These are phyloP conservation scores for Cutaneotrichosporon sp. DNA, from an alignment of 1,284 basidiomycete species.

Conservation along the genomic window DNA sequence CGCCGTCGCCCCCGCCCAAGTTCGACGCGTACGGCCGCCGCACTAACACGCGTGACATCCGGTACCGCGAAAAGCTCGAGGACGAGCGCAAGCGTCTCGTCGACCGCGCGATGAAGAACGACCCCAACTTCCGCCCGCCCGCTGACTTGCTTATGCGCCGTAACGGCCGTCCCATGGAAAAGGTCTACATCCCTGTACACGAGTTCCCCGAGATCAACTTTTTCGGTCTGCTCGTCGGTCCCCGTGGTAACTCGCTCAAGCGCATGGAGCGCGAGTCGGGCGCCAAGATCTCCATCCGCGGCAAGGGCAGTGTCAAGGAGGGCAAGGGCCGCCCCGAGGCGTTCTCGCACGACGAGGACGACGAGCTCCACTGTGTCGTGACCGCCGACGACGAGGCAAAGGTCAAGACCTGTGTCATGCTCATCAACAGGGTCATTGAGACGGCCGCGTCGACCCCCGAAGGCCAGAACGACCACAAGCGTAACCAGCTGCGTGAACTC, in stretches of 20 bases:
- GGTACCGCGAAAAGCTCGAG: slow-evolving; percentile 96
- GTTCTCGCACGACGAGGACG: slow-evolving; percentile 92
- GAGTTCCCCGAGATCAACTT: slow-evolving; percentile 99
- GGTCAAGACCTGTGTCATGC: slow-evolving; percentile 79
- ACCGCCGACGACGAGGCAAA: slow-evolving; percentile 89
- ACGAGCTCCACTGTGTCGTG: slow-evolving; percentile 97
- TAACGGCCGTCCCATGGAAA: slow-evolving; percentile 85
- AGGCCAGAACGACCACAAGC: slow-evolving; percentile 98
- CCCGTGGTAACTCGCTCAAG: slow-evolving; percentile 97
- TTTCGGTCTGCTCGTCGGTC: slow-evolving; percentile 95
- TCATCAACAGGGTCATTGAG: slow-evolving; percentile 98
- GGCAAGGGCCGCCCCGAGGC: slow-evolving; percentile 92
- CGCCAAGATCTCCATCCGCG: slow-evolving; percentile 96
- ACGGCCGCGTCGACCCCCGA: slow-evolving; percentile 98
- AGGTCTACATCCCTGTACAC: slow-evolving; percentile 98
- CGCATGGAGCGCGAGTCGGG: slow-evolving; percentile 98
- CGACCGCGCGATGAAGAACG: slow-evolving; percentile 92
- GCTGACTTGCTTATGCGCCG: slow-evolving; percentile 78
- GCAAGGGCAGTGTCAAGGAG: slow-evolving; percentile 97
- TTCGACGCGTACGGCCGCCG: slow-evolving; percentile 95
- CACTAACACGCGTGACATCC: slow-evolving; percentile 96
- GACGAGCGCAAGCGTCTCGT: slow-evolving; percentile 91
- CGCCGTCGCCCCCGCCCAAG: slow-evolving; percentile 92
- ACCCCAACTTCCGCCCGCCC: slow-evolving; percentile 94
- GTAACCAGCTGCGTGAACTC: slow-evolving; percentile 95